phyloP scores from a whole-genome alignment of 495 filamentous ascomycete species.

The Hypoxylon trugodes region DNA sequence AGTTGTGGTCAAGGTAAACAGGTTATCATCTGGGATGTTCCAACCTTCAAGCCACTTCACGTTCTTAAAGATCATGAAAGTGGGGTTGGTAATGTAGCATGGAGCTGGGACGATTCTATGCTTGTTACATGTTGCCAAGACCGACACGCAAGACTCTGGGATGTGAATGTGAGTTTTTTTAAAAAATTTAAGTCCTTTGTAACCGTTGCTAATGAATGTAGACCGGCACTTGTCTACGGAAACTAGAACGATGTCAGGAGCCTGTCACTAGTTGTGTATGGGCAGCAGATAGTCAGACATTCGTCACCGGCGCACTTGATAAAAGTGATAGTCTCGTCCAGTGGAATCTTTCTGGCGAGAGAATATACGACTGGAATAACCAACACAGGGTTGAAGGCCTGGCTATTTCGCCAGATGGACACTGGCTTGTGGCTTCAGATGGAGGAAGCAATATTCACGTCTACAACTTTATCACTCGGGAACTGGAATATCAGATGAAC shows the following conservation, averaged over 20 bases:
- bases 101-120: constrained; percentile 90
- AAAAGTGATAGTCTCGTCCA: constrained; percentile 68
- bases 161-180: constrained; percentile 72
- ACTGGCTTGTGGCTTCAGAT: constrained; percentile 79
- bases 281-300: constrained; percentile 78
- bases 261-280: constrained; percentile 88
- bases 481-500: constrained; percentile 76
- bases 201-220: constrained; percentile 47
- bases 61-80: constrained; percentile 69
- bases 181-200: constrained; percentile 6
- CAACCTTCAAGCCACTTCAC: constrained; percentile 70
- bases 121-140: constrained; percentile 84
- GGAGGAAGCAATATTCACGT: constrained; percentile 75
- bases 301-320: constrained; percentile 85
- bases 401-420: constrained; percentile 80
- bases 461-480: constrained; percentile 78
- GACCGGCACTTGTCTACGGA: constrained; percentile 73
- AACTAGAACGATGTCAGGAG: constrained; percentile 73
- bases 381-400: constrained; percentile 83
- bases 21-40: constrained; percentile 85
- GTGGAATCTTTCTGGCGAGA: constrained; percentile 69
- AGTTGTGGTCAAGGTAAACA: constrained; percentile 78
- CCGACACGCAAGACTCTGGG: constrained; percentile 79
- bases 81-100: constrained; percentile 78
- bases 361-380: constrained; percentile 68